Evolutionary conservation across 2,329 filamentous ascomycete species (phyloP).

Genomic region (Colletotrichum echinochloae): DNA sequence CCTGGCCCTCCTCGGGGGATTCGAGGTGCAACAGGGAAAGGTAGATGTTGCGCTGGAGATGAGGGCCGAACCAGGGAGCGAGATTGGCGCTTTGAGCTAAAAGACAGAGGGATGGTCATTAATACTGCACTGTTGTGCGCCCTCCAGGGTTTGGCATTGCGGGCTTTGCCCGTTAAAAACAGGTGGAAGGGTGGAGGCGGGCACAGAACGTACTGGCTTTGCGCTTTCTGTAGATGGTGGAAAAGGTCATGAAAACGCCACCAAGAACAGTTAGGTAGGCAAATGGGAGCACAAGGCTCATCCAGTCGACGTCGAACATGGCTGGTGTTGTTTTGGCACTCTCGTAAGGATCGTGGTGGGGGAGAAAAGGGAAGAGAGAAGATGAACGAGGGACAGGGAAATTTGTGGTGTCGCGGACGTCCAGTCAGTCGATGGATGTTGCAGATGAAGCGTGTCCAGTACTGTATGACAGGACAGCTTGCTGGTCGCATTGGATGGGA

Average conservation of each 20-base stretch:
- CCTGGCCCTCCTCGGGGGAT: slow-evolving; percentile 68
- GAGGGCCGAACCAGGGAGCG: slow-evolving; percentile 92
- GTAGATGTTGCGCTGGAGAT: slow-evolving; percentile 94
- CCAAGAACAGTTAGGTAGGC: slow-evolving; percentile 90
- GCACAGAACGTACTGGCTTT: slow-evolving; percentile 73
- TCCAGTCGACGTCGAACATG: slow-evolving; percentile 75
- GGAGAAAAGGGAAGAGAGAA: slow-evolving; percentile 9
- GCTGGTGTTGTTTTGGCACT: slow-evolving; percentile 41
- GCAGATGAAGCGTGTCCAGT: slow-evolving; percentile 41
- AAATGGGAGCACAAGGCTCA: slow-evolving; percentile 86
- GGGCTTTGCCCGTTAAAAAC: not conserved
- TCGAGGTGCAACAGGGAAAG: slow-evolving; percentile 88
- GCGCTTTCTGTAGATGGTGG: slow-evolving; percentile 90
- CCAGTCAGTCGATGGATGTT: slow-evolving; percentile 20
- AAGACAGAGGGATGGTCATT: slow-evolving; percentile 36
- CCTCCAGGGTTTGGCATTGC: not conserved
- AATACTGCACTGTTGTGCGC: not conserved
- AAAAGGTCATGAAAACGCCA: slow-evolving; percentile 92
- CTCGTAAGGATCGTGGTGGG: slow-evolving; percentile 38
- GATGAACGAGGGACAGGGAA: slow-evolving; percentile 36
- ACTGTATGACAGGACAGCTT: slow-evolving; percentile 41
- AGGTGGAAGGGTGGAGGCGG: not conserved
- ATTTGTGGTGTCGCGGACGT: slow-evolving; percentile 30
- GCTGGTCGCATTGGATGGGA: slow-evolving; percentile 33
- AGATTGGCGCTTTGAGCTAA: slow-evolving; percentile 83